phyloP scores from a whole-genome alignment of 805 yeast species.

The Zygoascus biomembranicola region DNA sequence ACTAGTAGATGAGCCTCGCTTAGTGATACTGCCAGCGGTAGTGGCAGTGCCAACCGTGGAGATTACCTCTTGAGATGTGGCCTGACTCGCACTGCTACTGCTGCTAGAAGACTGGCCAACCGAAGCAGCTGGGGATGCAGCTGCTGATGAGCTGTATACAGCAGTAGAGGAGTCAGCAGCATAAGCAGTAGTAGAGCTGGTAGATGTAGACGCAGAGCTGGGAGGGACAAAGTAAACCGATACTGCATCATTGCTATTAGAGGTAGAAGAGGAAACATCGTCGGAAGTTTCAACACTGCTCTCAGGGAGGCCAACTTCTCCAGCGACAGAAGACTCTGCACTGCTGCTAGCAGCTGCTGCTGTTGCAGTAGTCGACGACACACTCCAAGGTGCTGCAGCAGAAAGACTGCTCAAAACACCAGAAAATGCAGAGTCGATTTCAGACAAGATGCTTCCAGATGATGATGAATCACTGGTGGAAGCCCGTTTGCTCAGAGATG shows the following conservation, averaged over 20 bases:
- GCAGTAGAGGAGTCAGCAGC: neutral
- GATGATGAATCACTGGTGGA: neutral
- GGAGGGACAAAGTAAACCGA: neutral
- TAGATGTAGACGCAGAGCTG: neutral
- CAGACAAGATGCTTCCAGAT: conserved; percentile 7
- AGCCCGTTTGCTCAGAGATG: neutral
- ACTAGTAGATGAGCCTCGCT: neutral
- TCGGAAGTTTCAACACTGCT: neutral
- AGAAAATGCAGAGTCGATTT: conserved; percentile 16
- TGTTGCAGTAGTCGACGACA: neutral
- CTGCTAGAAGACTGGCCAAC: neutral
- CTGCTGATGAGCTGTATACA: neutral
- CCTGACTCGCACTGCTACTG: neutral
- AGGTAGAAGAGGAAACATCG: neutral
- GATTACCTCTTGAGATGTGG: neutral
- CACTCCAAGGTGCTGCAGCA: conserved; percentile 9
- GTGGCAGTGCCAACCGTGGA: neutral
- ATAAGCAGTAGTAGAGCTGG: neutral
- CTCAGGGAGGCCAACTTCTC: neutral
- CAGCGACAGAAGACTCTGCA: neutral
- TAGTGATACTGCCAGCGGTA: neutral
- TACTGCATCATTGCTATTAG: neutral
- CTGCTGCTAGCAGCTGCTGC: neutral
- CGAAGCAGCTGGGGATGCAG: neutral
- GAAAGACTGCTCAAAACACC: conserved; percentile 12